Evolutionary conservation across 768 basidiomycete species (phyloP).

Genomic region (Phanerodontia chrysosporium): DNA sequence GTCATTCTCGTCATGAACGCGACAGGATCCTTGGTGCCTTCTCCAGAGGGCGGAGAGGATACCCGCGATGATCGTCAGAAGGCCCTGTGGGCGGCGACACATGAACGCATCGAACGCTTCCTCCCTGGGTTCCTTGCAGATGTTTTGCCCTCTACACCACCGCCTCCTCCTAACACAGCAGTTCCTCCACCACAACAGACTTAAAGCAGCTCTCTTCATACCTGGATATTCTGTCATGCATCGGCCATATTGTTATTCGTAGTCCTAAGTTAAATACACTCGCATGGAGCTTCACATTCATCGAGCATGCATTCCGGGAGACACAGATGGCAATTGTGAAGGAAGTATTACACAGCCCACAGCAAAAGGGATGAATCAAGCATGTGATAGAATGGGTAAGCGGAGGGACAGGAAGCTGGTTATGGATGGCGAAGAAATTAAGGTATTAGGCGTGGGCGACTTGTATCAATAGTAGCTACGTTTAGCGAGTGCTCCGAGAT

Average conservation of each 20-base stretch:
- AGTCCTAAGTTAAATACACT: background rate
- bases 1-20: constrained; percentile 95
- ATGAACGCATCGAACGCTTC: constrained; percentile 85
- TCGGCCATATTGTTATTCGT: background rate
- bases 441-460: constrained; percentile 5
- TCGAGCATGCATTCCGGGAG: background rate
- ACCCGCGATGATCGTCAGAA: constrained; percentile 59
- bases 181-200: background rate
- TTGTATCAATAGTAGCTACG: constrained; percentile 1
- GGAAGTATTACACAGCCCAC: background rate
- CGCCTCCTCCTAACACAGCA: constrained; percentile 10
- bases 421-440: background rate
- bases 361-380: background rate
- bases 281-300: background rate
- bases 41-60: constrained; percentile 33
- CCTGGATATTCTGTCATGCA: background rate
- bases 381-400: background rate
- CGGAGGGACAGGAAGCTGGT: background rate
- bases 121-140: constrained; percentile 84
- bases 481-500: constrained; percentile 6
- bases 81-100: constrained; percentile 80
- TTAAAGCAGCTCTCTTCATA: background rate
- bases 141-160: constrained; percentile 47
- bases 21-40: constrained; percentile 75
- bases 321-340: background rate